Conservation (phyloP, 2,329 filamentous ascomycete genomes). For the Nothopassalora personata region DNA sequence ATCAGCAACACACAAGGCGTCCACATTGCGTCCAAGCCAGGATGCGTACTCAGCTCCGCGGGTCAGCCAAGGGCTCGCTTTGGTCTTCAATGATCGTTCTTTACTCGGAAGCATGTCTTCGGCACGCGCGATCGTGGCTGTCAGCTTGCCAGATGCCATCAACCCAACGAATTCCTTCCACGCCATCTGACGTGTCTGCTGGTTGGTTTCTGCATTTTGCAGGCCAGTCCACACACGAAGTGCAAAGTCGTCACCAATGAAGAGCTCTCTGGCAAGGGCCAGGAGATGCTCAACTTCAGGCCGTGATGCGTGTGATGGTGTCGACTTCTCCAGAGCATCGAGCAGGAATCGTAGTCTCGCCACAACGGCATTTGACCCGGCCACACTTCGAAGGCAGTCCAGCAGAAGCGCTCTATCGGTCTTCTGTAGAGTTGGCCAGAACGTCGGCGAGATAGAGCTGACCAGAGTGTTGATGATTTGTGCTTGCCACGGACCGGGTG, state of each 20-base stretch:
- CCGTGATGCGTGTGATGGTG: not conserved
- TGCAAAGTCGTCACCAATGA: conserved; percentile 43
- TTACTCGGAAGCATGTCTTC: conserved; percentile 42
- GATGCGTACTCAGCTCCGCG: conserved; percentile 59
- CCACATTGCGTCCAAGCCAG: conserved; percentile 68
- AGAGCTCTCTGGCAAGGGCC: conserved; percentile 37
- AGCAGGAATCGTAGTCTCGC: conserved; percentile 54
- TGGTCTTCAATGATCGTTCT: conserved; percentile 33
- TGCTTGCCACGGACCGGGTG: conserved; percentile 62
- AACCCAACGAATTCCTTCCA: conserved; percentile 61
- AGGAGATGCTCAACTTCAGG: conserved; percentile 35
- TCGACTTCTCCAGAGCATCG: not conserved
- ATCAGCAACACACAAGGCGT: conserved; percentile 18
- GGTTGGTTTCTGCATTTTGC: conserved; percentile 34
- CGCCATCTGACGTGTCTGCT: conserved; percentile 46
- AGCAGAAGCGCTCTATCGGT: conserved; percentile 51
- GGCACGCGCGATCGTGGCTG: conserved; percentile 57
- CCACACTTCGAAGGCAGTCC: conserved; percentile 63
- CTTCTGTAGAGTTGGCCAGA: conserved; percentile 61
- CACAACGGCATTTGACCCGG: conserved; percentile 71
- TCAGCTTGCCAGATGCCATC: conserved; percentile 55
- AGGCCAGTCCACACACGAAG: conserved; percentile 44
- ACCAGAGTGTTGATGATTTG: conserved; percentile 73
- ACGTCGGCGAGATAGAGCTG: conserved; percentile 70
- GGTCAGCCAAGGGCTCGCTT: conserved; percentile 56